phyloP scores from a whole-genome alignment of 495 filamentous ascomycete genomes.

The Hypoxylon lenormandii region DNA sequence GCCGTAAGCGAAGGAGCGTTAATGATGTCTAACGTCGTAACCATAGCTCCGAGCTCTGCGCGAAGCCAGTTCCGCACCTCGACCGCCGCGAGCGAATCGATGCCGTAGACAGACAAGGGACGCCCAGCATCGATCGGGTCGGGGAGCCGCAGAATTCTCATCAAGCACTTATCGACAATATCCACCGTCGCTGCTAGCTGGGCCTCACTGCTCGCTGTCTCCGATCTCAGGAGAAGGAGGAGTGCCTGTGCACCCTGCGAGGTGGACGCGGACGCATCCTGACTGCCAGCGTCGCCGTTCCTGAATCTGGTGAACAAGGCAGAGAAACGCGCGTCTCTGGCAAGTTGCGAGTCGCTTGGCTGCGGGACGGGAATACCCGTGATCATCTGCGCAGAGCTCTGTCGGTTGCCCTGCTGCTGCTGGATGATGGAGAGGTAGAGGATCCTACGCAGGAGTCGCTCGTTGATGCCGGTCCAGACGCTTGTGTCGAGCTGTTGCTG shows the following conservation, averaged over 20 bases:
- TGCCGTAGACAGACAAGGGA: constrained; percentile 43
- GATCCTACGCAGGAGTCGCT: constrained; percentile 50
- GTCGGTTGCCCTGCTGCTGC: constrained; percentile 30
- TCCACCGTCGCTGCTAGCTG: constrained; percentile 3
- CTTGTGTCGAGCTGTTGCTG: constrained; percentile 36
- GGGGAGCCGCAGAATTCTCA: constrained; percentile 40
- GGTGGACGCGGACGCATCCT: no score
- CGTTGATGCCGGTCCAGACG: constrained; percentile 51
- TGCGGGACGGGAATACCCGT: constrained; percentile 47
- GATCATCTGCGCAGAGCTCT: constrained; percentile 39
- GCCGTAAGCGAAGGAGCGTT: no score
- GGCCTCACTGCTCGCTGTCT: constrained; percentile 31
- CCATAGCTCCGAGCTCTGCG: neutral
- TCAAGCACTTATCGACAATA: no score
- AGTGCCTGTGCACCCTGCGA: neutral
- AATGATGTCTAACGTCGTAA: no score
- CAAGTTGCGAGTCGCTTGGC: neutral
- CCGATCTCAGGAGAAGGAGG: no score
- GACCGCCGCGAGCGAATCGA: constrained; percentile 51
- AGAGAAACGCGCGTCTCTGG: neutral
- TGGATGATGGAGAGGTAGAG: constrained; percentile 51
- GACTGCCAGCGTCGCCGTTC: no score
- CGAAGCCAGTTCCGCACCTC: constrained; percentile 48
- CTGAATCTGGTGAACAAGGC: no score
- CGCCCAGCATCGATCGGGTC: constrained; percentile 44